Conservation (phyloP, 495 filamentous ascomycete genomes). For the Neurospora tetraspora region DNA sequence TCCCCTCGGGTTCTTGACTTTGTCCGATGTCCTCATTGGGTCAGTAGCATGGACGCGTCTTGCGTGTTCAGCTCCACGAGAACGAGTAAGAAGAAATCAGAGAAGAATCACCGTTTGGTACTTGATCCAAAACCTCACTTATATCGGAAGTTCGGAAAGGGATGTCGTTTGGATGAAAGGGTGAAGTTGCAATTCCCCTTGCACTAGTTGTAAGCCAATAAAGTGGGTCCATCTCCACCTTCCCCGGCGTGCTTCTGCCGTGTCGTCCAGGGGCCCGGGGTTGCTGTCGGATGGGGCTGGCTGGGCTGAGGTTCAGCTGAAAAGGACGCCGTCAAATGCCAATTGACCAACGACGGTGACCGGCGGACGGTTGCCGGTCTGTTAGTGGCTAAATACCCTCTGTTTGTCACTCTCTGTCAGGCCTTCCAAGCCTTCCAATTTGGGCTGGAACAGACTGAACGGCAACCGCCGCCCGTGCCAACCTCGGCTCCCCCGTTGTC, state of each 20-base stretch:
- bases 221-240: neutral
- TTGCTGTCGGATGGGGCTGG: neutral
- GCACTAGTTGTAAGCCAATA: neutral
- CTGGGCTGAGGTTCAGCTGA: neutral
- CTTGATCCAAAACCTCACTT: neutral
- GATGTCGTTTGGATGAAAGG: neutral
- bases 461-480: neutral
- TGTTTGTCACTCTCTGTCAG: neutral
- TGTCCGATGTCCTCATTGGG: neutral
- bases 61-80: neutral
- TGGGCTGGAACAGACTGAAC: neutral
- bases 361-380: neutral
- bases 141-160: neutral
- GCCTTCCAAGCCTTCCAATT: neutral
- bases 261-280: neutral
- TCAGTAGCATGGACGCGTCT: neutral
- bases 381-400: neutral
- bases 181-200: neutral
- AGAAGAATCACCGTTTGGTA: neutral
- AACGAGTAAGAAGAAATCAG: neutral
- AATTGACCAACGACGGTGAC: neutral
- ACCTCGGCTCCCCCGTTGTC: slow-evolving; percentile 5
- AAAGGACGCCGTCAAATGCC: neutral
- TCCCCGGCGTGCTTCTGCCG: neutral
- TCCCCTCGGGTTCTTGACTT: neutral